Evolutionary conservation across 2,329 filamentous ascomycete species (phyloP).

Genomic region (Trematosphaeria pertusa): DNA sequence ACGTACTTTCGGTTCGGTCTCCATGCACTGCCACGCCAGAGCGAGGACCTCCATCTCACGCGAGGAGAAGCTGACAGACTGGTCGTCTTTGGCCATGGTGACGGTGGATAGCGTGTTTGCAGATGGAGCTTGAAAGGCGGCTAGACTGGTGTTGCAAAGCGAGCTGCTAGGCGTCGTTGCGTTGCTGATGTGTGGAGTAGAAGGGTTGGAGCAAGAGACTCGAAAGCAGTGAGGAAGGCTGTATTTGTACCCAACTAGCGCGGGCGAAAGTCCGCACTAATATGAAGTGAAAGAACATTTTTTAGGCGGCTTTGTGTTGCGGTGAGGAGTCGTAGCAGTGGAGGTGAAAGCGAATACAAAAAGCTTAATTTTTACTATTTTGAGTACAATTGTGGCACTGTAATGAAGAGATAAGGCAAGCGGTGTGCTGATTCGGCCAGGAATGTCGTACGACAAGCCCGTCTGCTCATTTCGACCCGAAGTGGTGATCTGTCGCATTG

Average conservation of each 20-base stretch:
- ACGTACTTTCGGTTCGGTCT: conserved; percentile 39
- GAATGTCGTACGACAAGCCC: too few relatives aligned
- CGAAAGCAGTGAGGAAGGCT: too few relatives aligned
- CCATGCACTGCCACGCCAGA: conserved; percentile 45
- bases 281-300: conserved; percentile 10
- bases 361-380: too few relatives aligned
- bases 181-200: too few relatives aligned
- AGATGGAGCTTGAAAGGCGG: not conserved
- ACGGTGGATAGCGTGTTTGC: conserved; percentile 2
- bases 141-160: not conserved
- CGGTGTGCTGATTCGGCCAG: too few relatives aligned
- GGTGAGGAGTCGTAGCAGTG: conserved; percentile 13
- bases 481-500: too few relatives aligned
- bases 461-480: too few relatives aligned
- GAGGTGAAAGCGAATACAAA: conserved; percentile 10
- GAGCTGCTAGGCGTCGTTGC: too few relatives aligned
- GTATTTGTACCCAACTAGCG: not conserved
- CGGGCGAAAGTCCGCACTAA: not conserved
- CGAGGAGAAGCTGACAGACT: conserved; percentile 19
- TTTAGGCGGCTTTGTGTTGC: not conserved
- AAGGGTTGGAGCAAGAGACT: too few relatives aligned
- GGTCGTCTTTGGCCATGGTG: conserved; percentile 20
- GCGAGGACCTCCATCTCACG: conserved; percentile 42
- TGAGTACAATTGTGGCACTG: too few relatives aligned
- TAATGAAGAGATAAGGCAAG: too few relatives aligned